These are phyloP conservation scores for Microglena sp. DNA, from an alignment of 139 green algal species.

Conservation along the genomic window DNA sequence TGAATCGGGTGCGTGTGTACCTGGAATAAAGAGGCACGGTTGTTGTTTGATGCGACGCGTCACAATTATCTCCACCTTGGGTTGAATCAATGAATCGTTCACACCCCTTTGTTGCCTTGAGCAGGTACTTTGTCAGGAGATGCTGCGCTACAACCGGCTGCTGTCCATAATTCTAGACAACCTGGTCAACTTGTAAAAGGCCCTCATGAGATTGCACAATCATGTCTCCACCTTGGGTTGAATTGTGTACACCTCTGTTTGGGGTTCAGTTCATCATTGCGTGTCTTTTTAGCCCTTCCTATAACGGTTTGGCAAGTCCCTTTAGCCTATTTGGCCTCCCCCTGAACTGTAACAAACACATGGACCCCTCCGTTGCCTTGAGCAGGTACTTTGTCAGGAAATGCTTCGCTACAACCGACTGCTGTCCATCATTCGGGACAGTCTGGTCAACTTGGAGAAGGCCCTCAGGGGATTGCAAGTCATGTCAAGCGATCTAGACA, in stretches of 20 bases:
- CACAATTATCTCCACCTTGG: background rate
- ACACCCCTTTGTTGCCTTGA: background rate
- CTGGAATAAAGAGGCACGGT: background rate
- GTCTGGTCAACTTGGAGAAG: slow-evolving; percentile 41
- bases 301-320: too few relatives aligned
- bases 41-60: too few relatives aligned
- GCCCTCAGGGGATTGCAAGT: slow-evolving; percentile 48
- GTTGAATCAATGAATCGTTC: background rate
- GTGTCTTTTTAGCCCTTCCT: too few relatives aligned
- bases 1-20: slow-evolving; percentile 44
- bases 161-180: slow-evolving; percentile 37
- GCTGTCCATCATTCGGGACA: slow-evolving; percentile 36
- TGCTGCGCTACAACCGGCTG: slow-evolving; percentile 66
- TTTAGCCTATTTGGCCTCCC: too few relatives aligned
- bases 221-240: slow-evolving; percentile 55
- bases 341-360: too few relatives aligned
- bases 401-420: slow-evolving; percentile 70
- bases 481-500: slow-evolving; percentile 60
- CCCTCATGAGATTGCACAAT: slow-evolving; percentile 44
- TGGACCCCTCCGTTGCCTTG: background rate
- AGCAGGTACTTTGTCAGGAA: slow-evolving; percentile 49
- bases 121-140: slow-evolving; percentile 54
- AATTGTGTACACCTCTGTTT: slow-evolving; percentile 31
- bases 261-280: background rate
- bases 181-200: slow-evolving; percentile 43